These are phyloP conservation scores for Malus fusca DNA, from an alignment of 306 rosid genomes.

Conservation along the genomic window DNA sequence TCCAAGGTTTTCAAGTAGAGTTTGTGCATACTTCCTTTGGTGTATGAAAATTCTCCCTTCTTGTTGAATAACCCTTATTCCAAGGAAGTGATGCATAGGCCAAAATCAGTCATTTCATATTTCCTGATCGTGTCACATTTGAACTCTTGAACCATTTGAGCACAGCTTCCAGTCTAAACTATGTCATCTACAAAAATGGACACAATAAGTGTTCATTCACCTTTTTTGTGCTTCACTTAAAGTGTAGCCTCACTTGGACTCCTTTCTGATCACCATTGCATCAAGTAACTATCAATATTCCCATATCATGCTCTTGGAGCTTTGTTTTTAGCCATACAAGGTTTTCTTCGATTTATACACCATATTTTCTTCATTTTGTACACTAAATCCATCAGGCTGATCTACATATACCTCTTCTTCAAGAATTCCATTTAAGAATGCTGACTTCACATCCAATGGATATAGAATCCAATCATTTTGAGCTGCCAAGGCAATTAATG, in stretches of 20 bases:
- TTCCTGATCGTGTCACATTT: no score
- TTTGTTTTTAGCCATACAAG: not conserved
- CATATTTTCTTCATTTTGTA: not conserved
- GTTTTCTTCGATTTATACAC: not conserved
- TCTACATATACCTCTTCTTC: not conserved
- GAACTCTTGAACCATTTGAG: no score
- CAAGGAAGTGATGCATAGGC: no score
- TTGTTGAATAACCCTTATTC: no score
- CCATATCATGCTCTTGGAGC: not conserved
- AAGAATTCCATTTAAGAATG: not conserved
- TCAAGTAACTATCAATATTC: not conserved
- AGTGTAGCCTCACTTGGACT: not conserved
- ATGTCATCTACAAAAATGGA: not conserved
- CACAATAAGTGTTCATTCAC: no score
- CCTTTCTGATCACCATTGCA: rapidly evolving
- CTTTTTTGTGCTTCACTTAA: not conserved
- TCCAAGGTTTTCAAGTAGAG: no score
- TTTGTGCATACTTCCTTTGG: no score
- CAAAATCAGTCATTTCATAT: no score
- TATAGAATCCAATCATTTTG: no score
- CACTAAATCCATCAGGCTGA: not conserved
- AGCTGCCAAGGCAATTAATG: no score
- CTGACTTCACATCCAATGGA: not conserved
- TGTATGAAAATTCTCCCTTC: no score
- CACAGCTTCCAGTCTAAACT: no score